Percentiles rank a stretch among this genome's conserved stretches.
Evolutionary conservation across 495 filamentous ascomycete species (phyloP).

Genomic region (Penicillium lagena): DNA sequence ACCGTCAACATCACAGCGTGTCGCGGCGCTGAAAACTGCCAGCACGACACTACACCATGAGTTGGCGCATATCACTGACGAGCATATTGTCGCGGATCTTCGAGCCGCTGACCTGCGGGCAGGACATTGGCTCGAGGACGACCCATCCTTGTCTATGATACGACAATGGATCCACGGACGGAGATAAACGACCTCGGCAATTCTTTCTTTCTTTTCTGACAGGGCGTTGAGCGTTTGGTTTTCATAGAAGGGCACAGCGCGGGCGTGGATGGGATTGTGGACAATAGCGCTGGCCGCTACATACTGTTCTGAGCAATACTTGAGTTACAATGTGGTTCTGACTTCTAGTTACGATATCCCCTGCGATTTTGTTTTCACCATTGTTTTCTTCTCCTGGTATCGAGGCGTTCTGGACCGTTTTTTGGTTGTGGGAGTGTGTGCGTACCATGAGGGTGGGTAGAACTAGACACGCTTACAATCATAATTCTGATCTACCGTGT

Average conservation of each 20-base stretch:
- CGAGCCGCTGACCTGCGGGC: slow-evolving; percentile 56
- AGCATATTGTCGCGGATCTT: slow-evolving; percentile 58
- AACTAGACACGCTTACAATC: too few relatives aligned
- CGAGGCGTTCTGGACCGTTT: background rate
- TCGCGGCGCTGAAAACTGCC: slow-evolving; percentile 49
- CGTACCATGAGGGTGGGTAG: background rate
- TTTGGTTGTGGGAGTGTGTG: slow-evolving; percentile 1
- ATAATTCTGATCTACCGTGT: too few relatives aligned
- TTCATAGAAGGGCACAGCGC: slow-evolving; percentile 11
- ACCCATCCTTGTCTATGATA: slow-evolving; percentile 48
- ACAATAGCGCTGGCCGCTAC: too few relatives aligned
- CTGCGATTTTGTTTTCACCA: slow-evolving; percentile 12
- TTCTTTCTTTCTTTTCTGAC: background rate
- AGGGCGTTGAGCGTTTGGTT: background rate
- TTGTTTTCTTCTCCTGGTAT: slow-evolving; percentile 4
- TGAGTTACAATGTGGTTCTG: slow-evolving; percentile 7
- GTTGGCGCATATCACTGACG: slow-evolving; percentile 60
- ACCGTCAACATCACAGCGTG: slow-evolving; percentile 50
- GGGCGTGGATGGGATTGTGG: background rate
- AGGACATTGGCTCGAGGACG: slow-evolving; percentile 70
- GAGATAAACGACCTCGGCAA: slow-evolving; percentile 10
- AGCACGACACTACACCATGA: slow-evolving; percentile 56
- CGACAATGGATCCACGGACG: slow-evolving; percentile 38
- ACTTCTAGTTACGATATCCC: slow-evolving; percentile 20
- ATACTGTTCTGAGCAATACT: slow-evolving; percentile 1